Conservation (phyloP, 2,329 filamentous ascomycete genomes). For the Trichoderma lentiforme region DNA sequence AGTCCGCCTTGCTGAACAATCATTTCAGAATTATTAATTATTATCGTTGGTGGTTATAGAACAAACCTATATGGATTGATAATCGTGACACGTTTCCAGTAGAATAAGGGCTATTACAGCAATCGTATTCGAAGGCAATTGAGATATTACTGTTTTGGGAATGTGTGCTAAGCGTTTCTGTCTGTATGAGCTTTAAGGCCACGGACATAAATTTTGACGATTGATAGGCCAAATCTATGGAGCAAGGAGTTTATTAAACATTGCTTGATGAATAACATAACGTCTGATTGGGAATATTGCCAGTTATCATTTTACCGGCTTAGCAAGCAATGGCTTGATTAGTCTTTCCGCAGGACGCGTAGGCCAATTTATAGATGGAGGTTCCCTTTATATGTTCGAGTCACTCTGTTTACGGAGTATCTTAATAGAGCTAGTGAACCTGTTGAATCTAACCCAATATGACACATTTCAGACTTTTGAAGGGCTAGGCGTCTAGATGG, state of each 20-base stretch:
- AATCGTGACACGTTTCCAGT: neutral
- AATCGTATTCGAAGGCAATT: neutral
- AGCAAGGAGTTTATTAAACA: neutral
- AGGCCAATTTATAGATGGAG: neutral
- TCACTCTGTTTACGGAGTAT: neutral
- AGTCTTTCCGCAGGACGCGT: neutral
- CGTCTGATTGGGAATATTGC: neutral
- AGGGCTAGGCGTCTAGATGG: neutral
- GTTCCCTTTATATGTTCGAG: neutral
- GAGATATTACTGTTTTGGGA: neutral
- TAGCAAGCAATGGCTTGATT: neutral
- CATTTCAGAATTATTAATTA: neutral
- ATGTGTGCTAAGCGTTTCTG: neutral
- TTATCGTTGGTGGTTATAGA: accelerated
- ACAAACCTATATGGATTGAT: neutral
- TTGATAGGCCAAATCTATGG: neutral
- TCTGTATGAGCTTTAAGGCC: neutral
- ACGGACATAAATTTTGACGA: neutral
- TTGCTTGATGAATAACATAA: neutral
- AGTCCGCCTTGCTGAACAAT: neutral
- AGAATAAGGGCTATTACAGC: neutral
- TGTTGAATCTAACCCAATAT: neutral
- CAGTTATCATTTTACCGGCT: neutral
- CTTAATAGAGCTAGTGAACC: neutral
- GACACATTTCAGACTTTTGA: neutral